phyloP scores from a whole-genome alignment of 306 rosid species.

The Benincasa hispida region DNA sequence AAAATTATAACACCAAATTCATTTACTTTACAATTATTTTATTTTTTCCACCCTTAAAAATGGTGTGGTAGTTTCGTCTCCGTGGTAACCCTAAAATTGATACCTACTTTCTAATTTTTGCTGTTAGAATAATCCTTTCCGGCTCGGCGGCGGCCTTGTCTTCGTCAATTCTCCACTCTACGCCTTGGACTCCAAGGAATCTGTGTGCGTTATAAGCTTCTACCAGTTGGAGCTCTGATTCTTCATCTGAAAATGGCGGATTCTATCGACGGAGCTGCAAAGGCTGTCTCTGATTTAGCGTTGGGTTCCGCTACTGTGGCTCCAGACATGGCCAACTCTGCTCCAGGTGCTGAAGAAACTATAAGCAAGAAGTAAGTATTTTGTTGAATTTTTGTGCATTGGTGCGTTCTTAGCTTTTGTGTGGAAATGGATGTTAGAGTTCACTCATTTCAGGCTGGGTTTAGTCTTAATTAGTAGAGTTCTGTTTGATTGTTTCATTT shows the following conservation, averaged over 20 bases:
- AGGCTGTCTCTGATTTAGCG: constrained; percentile 12
- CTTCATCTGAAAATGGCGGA: constrained; percentile 9
- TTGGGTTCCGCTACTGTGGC: constrained; percentile 13
- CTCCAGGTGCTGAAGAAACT: constrained; percentile 11
- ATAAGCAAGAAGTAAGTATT: constrained; percentile 35
- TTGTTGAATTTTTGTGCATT: background rate
- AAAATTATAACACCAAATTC: no score
- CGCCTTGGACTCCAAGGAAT: background rate
- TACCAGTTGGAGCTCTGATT: background rate
- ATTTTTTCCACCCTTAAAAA: background rate
- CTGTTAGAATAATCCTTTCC: background rate
- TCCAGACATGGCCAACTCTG: background rate
- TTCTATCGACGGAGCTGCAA: constrained; percentile 10
- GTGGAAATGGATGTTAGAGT: background rate
- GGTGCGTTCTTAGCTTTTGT: background rate
- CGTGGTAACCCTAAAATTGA: background rate
- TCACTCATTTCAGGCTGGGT: background rate
- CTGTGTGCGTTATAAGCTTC: background rate
- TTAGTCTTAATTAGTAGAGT: background rate
- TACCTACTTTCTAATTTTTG: background rate
- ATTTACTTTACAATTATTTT: no score
- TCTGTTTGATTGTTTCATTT: background rate
- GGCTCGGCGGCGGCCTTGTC: background rate
- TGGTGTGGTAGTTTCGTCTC: background rate
- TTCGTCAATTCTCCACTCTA: background rate